Evolutionary conservation across 116 monocot species (phyloP), one percentile per base, ranked within the genome.

Genomic region (Phalaenopsis hybrid): DNA sequence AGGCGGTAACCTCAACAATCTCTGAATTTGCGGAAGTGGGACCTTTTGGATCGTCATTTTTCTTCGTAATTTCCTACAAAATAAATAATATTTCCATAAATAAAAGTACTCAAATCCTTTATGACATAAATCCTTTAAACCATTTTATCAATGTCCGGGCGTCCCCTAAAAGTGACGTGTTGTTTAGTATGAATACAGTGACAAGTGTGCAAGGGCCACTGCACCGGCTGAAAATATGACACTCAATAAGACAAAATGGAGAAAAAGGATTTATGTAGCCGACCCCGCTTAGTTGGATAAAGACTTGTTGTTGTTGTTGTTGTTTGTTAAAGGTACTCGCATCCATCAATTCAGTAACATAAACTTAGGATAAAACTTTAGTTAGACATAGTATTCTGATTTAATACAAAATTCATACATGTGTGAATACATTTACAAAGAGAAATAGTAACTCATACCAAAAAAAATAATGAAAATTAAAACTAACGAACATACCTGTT

Each of bases 1-100:
- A 45, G 37, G 70, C 34, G 50, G 17, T 2, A 63, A 95, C 95
- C 93, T 95, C 85, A 79, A 90, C 79, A 79, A 70, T 33, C 57
- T 89, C 51, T 57, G 81, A 55, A 31, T 80, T 88, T 55, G 80
- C 84, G 45, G 81, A 75, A 52, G 31, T 80, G 49, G 49, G 43
- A 59, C 57, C 78, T 74, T 76, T 80, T 41, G 49, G 82, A 78
- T 82, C 28, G 23, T 67, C 79, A 45, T 52, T 4, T 70, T 90
- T 85, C 51, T 84, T 85, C 8, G 23, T 45, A 61, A 78, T 80
- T 61, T 33, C 91, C 96, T 93, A 79, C 85, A 88, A 76, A 50
- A 86, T 75, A 44, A 2, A 77, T 31, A 8, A 11, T 2, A 69
- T 7, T 31, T 77, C 51, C 16, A 37, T 6, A 28, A 15, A 79